These are phyloP conservation scores for Macrophomina tecta DNA, from an alignment of 2,329 filamentous ascomycete species.

Conservation along the genomic window DNA sequence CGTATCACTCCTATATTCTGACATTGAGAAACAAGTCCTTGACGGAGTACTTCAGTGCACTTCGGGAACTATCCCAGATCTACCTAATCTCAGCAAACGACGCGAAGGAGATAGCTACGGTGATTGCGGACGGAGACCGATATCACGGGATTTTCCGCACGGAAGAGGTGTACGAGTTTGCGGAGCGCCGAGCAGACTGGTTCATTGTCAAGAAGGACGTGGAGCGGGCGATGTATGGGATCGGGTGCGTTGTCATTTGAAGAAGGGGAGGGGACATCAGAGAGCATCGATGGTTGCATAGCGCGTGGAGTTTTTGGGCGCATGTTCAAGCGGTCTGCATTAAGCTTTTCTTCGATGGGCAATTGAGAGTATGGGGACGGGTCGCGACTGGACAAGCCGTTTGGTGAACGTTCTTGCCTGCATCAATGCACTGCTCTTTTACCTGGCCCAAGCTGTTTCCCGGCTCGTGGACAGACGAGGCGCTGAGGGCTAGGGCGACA, in stretches of 20 bases:
- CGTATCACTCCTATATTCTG: slow-evolving; percentile 85
- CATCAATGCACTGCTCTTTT: slow-evolving; percentile 6
- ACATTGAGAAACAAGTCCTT: slow-evolving; percentile 83
- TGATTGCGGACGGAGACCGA: slow-evolving; percentile 89
- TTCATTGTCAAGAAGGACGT: slow-evolving; percentile 86
- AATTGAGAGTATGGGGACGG: not conserved
- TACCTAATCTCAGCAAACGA: slow-evolving; percentile 88
- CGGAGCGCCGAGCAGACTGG: slow-evolving; percentile 93
- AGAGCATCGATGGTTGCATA: slow-evolving; percentile 9
- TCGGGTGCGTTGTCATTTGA: slow-evolving; percentile 87
- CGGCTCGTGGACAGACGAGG: too few species aligned
- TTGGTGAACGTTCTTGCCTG: not conserved
- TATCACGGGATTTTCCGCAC: slow-evolving; percentile 93
- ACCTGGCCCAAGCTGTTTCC: not conserved
- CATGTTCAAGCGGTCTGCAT: slow-evolving; percentile 1
- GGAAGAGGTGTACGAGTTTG: slow-evolving; percentile 98
- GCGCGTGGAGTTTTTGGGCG: slow-evolving; percentile 21
- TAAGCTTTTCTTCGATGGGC: slow-evolving; percentile 9
- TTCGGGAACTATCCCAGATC: slow-evolving; percentile 92
- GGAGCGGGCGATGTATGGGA: slow-evolving; percentile 95
- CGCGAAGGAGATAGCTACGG: slow-evolving; percentile 91
- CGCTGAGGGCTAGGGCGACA: not conserved
- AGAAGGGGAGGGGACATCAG: not conserved
- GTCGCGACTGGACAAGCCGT: not conserved
- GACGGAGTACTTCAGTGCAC: slow-evolving; percentile 86